Evolutionary conservation across 192 early-diverging fungal species (phyloP).

Genomic region (Backusella morwellensis): DNA sequence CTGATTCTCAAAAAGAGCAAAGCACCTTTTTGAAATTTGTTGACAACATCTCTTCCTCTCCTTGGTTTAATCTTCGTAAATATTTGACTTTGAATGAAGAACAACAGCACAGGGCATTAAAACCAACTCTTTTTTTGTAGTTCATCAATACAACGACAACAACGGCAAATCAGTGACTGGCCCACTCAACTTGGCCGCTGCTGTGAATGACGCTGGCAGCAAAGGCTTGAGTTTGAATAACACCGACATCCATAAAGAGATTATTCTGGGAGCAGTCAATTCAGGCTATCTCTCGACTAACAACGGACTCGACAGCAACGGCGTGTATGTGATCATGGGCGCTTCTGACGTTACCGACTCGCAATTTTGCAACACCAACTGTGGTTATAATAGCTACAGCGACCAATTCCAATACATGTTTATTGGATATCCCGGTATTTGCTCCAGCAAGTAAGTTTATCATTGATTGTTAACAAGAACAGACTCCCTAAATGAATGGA

Average conservation of each 20-base stretch:
- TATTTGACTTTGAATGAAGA: background rate
- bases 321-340: constrained; percentile 33
- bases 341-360: constrained; percentile 25
- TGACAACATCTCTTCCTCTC: constrained; percentile 19
- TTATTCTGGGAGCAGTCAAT: constrained; percentile 32
- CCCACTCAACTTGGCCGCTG: constrained; percentile 32
- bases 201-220: constrained; percentile 28
- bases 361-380: constrained; percentile 28
- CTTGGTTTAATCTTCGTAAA: constrained; percentile 33
- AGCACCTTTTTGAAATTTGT: constrained; percentile 27
- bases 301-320: constrained; percentile 30
- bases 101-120: background rate
- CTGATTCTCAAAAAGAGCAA: constrained; percentile 15
- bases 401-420: constrained; percentile 35
- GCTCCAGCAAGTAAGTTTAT: constrained; percentile 17
- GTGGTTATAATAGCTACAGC: constrained; percentile 30
- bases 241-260: constrained; percentile 18
- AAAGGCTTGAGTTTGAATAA: constrained; percentile 22
- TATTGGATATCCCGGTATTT: constrained; percentile 36
- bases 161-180: constrained; percentile 33
- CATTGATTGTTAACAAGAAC: background rate
- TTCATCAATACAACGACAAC: constrained; percentile 28
- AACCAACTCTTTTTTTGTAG: constrained; percentile 5
- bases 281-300: constrained; percentile 27
- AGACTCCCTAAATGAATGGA: background rate